phyloP scores from a whole-genome alignment of 2,329 filamentous ascomycete genomes.

The Penicillium oxalicum region DNA sequence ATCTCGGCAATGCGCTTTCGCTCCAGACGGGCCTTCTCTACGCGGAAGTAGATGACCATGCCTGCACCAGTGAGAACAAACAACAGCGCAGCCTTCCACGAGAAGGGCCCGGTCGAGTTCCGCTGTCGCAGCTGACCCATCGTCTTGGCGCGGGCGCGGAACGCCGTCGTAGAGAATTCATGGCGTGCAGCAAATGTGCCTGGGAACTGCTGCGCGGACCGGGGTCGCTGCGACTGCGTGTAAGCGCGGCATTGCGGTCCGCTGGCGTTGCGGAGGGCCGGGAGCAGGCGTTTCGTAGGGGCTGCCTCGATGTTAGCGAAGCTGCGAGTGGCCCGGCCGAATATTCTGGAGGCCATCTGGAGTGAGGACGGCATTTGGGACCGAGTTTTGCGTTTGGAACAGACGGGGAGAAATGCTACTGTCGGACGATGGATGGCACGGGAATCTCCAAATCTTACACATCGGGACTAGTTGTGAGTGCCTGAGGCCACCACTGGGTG shows the following conservation, averaged over 20 bases:
- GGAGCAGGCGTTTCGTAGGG: slow-evolving; percentile 11
- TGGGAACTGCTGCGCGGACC: slow-evolving; percentile 9
- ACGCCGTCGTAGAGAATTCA: slow-evolving; percentile 27
- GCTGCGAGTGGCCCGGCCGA: slow-evolving; percentile 14
- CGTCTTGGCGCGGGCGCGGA: slow-evolving; percentile 26
- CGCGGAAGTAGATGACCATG: slow-evolving; percentile 84
- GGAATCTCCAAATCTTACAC: slow-evolving; percentile 22
- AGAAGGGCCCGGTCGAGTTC: slow-evolving; percentile 62
- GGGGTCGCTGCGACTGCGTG: slow-evolving; percentile 19
- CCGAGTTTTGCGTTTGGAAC: background rate
- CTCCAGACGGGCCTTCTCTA: slow-evolving; percentile 87
- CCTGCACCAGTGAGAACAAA: slow-evolving; percentile 74
- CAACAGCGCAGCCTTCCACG: slow-evolving; percentile 79
- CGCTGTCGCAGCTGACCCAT: slow-evolving; percentile 38
- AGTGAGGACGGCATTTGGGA: slow-evolving; percentile 25
- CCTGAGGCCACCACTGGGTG: slow-evolving; percentile 2
- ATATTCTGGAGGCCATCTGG: slow-evolving; percentile 16
- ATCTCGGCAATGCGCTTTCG: slow-evolving; percentile 83
- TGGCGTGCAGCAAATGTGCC: slow-evolving; percentile 9
- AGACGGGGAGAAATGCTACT: slow-evolving; percentile 3
- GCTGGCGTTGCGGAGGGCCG: slow-evolving; percentile 15
- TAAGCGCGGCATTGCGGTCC: slow-evolving; percentile 20
- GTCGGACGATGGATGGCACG: slow-evolving; percentile 9
- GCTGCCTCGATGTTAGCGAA: slow-evolving; percentile 10
- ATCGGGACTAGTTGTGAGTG: slow-evolving; percentile 16